phyloP scores from a whole-genome alignment of 129 eudicot species.

The Flaveria trinervia region DNA sequence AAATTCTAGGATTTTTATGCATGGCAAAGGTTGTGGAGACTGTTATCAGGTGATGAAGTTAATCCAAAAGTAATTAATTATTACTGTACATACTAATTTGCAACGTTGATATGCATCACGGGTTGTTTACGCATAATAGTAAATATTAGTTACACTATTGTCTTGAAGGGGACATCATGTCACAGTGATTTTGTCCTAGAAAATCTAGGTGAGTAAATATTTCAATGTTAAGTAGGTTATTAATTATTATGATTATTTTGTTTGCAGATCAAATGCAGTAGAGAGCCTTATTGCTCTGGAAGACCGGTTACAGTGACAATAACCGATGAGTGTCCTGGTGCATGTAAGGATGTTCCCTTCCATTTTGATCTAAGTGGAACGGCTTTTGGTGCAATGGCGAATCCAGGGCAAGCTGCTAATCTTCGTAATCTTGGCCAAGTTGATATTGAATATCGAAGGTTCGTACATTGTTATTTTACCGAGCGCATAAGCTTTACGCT shows the following conservation, averaged over 20 bases:
- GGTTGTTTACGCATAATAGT: too few relatives aligned
- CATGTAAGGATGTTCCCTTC: slow-evolving; percentile 37
- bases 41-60: slow-evolving; percentile 36
- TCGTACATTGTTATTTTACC: neutral
- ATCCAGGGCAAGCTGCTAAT: slow-evolving; percentile 26
- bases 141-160: too few relatives aligned
- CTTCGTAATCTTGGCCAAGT: slow-evolving; percentile 46
- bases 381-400: slow-evolving; percentile 52
- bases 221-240: neutral
- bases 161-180: too few relatives aligned
- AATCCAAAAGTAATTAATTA: too few relatives aligned
- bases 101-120: too few relatives aligned
- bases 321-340: slow-evolving; percentile 46
- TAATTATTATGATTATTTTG: neutral
- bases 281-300: slow-evolving; percentile 34
- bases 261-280: slow-evolving; percentile 35
- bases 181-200: too few relatives aligned
- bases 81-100: too few relatives aligned
- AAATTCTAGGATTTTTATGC: slow-evolving; percentile 27
- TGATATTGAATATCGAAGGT: slow-evolving; percentile 40
- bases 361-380: slow-evolving; percentile 47
- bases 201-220: neutral
- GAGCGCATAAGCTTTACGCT: neutral
- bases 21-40: slow-evolving; percentile 47
- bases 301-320: slow-evolving; percentile 37